Conservation (phyloP, 768 basidiomycete genomes). For the Naganishia vaughanmartiniae region DNA sequence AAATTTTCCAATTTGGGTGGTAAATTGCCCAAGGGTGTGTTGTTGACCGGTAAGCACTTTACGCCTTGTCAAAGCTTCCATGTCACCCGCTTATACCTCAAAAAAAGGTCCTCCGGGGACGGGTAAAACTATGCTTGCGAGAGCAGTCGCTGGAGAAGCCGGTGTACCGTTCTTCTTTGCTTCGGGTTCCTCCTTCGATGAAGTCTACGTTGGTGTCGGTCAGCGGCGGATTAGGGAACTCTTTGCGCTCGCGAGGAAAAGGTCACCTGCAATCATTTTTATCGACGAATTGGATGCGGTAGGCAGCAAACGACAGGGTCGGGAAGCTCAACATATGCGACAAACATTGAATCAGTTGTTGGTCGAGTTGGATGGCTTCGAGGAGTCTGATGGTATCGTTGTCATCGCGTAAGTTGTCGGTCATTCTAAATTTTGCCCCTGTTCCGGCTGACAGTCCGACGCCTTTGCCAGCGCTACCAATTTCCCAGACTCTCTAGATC, state of each 20-base stretch:
- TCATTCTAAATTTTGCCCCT: not conserved
- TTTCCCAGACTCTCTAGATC: conserved; percentile 91
- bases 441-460: not conserved
- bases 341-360: conserved; percentile 85
- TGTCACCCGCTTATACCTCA: too few relatives aligned
- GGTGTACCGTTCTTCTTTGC: conserved; percentile 97
- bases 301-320: conserved; percentile 56
- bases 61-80: too few relatives aligned
- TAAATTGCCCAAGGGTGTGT: conserved; percentile 86
- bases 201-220: conserved; percentile 67
- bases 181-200: conserved; percentile 94
- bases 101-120: conserved; percentile 58
- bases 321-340: conserved; percentile 52
- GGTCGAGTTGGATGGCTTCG: conserved; percentile 96
- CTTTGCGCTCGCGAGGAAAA: conserved; percentile 88
- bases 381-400: conserved; percentile 84
- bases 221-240: conserved; percentile 93
- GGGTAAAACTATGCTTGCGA: conserved; percentile 96
- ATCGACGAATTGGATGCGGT: conserved; percentile 96
- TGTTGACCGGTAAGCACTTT: conserved; percentile 55
- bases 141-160: conserved; percentile 96
- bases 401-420: conserved; percentile 70
- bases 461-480: conserved; percentile 62
- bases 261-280: conserved; percentile 95
- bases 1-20: conserved; percentile 88